Evolutionary conservation across 805 yeast species (phyloP).

Genomic region (Metschnikowia sp.): DNA sequence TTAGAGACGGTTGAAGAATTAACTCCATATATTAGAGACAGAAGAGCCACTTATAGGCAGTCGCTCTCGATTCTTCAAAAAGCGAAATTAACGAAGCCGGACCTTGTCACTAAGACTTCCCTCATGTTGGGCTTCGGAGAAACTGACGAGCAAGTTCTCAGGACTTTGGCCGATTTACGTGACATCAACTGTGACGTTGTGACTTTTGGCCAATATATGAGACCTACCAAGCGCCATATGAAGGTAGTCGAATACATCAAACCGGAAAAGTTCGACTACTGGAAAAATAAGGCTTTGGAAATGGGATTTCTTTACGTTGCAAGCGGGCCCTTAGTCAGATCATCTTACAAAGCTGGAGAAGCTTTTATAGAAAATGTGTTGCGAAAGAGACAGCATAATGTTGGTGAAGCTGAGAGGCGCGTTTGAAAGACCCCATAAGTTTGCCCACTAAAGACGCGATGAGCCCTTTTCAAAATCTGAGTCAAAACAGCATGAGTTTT

Average conservation of each 20-base stretch:
- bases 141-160: conserved; percentile 81
- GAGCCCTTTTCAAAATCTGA: too few relatives aligned
- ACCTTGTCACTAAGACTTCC: conserved; percentile 86
- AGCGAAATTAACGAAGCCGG: conserved; percentile 76
- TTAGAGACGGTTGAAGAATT: conserved; percentile 93
- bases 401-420: conserved; percentile 30
- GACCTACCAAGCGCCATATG: conserved; percentile 98
- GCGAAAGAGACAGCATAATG: conserved; percentile 62
- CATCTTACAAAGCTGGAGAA: conserved; percentile 98
- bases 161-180: conserved; percentile 74
- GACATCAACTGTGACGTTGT: conserved; percentile 83
- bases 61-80: conserved; percentile 70
- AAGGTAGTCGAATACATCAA: conserved; percentile 92
- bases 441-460: too few relatives aligned
- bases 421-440: not conserved
- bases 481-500: too few relatives aligned
- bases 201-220: conserved; percentile 98
- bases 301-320: conserved; percentile 96
- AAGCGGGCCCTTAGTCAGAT: conserved; percentile 93
- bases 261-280: conserved; percentile 91
- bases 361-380: conserved; percentile 92
- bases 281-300: conserved; percentile 83
- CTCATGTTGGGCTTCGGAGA: conserved; percentile 97
- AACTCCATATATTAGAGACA: conserved; percentile 93
- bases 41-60: conserved; percentile 94